Conservation (phyloP, 164 flowering plant species). For the Nymphaea thermarum region DNA sequence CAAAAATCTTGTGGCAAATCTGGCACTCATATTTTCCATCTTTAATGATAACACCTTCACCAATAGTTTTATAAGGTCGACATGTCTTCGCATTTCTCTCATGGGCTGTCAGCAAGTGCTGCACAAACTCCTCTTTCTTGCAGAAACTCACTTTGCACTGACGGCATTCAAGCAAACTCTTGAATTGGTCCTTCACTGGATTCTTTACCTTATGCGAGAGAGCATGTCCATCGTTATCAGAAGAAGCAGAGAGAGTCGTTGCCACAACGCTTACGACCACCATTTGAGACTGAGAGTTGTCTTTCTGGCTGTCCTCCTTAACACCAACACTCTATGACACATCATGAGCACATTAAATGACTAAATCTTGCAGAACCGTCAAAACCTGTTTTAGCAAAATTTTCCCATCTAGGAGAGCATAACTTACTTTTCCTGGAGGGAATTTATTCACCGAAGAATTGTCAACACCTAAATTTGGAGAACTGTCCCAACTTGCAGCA, state of each 20-base stretch:
- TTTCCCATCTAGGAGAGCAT: background rate
- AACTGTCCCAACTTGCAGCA: conserved; percentile 12
- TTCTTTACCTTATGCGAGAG: conserved; percentile 11
- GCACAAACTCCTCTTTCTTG: conserved; percentile 57
- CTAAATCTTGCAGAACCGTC: background rate
- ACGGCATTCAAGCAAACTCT: conserved; percentile 56
- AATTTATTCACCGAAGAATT: conserved; percentile 7
- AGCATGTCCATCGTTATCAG: conserved; percentile 17
- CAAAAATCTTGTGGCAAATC: conserved; percentile 63
- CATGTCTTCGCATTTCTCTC: conserved; percentile 46
- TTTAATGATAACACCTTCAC: conserved; percentile 59
- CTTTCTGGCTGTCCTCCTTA: background rate
- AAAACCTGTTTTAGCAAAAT: conserved; percentile 1
- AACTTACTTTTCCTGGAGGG: conserved; percentile 30
- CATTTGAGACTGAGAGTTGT: background rate
- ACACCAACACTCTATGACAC: background rate
- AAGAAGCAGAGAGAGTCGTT: conserved; percentile 9
- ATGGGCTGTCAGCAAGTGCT: conserved; percentile 57
- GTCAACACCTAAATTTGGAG: conserved; percentile 9
- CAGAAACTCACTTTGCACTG: conserved; percentile 58
- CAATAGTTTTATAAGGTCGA: conserved; percentile 47
- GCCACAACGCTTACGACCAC: background rate
- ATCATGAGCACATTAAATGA: background rate
- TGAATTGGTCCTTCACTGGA: conserved; percentile 39
- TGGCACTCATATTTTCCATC: conserved; percentile 76